phyloP scores from a whole-genome alignment of 139 green algal genomes.

The Diplosphaera chodatii region DNA sequence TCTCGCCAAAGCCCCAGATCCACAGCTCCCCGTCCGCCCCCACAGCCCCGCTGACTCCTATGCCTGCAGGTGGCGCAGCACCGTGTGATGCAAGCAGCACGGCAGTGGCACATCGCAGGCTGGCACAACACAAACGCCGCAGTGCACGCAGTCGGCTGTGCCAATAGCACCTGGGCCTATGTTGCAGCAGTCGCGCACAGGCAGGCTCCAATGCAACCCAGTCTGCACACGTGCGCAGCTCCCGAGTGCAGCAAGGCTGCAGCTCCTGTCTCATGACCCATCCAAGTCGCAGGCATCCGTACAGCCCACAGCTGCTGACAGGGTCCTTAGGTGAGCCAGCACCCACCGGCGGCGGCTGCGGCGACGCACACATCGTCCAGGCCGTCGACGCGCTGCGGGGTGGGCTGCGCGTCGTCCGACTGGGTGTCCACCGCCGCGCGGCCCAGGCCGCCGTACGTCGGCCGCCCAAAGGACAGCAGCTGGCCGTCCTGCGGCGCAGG shows the following conservation, averaged over 20 bases:
- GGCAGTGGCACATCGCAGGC: background rate
- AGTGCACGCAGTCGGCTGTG: too few species aligned
- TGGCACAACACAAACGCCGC: too few species aligned
- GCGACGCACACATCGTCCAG: conserved; percentile 37
- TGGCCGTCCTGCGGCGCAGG: background rate
- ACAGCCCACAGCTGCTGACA: conserved; percentile 39
- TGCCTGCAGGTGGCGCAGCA: conserved; percentile 31
- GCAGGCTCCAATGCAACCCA: too few species aligned
- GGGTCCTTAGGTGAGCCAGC: too few species aligned
- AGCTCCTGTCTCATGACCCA: too few species aligned
- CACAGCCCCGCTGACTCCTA: conserved; percentile 58
- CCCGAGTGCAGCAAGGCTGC: too few species aligned
- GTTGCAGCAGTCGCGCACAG: too few species aligned
- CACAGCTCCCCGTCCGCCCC: conserved; percentile 33
- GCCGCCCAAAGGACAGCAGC: conserved; percentile 66
- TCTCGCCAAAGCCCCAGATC: conserved; percentile 75
- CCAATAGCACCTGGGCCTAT: too few species aligned
- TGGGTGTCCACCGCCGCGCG: conserved; percentile 37
- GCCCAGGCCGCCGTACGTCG: conserved; percentile 79
- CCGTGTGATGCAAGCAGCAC: conserved; percentile 7
- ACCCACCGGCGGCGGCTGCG: too few species aligned
- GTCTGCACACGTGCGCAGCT: too few species aligned
- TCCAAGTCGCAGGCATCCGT: too few species aligned
- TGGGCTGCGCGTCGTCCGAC: conserved; percentile 23
- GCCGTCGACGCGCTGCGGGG: conserved; percentile 28